phyloP scores from a whole-genome alignment of 1,139 yeast genomes.

The Pneumocystis canis region DNA sequence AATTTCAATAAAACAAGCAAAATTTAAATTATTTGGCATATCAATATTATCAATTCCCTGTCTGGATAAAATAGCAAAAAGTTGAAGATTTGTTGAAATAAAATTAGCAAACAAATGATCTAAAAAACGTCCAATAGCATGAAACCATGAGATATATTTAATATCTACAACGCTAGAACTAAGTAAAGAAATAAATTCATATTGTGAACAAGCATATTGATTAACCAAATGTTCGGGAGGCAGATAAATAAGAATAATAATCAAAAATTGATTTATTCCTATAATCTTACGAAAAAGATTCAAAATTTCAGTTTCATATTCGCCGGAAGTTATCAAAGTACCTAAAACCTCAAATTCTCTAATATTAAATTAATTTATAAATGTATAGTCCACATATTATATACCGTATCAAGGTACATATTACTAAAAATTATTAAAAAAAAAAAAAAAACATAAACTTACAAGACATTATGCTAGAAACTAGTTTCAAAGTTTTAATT shows the following conservation, averaged over 20 bases:
- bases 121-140: not conserved
- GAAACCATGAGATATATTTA: not conserved
- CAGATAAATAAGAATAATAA: not conserved
- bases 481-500: not conserved
- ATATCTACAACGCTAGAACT: not conserved
- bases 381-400: not conserved
- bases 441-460: not conserved
- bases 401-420: not conserved
- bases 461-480: not conserved
- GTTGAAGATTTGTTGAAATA: not conserved
- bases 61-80: not conserved
- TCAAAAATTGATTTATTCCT: not conserved
- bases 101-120: not conserved
- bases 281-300: not conserved
- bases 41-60: not conserved
- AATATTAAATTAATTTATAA: not conserved
- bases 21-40: not conserved
- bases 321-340: not conserved
- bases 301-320: not conserved
- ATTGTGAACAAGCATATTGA: not conserved
- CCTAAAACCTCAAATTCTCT: not conserved
- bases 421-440: not conserved
- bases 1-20: not conserved
- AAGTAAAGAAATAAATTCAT: slow-evolving; percentile 1
- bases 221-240: not conserved